Evolutionary conservation across 345 rosid species (phyloP).

Genomic region (Eucalyptus leucophloia): DNA sequence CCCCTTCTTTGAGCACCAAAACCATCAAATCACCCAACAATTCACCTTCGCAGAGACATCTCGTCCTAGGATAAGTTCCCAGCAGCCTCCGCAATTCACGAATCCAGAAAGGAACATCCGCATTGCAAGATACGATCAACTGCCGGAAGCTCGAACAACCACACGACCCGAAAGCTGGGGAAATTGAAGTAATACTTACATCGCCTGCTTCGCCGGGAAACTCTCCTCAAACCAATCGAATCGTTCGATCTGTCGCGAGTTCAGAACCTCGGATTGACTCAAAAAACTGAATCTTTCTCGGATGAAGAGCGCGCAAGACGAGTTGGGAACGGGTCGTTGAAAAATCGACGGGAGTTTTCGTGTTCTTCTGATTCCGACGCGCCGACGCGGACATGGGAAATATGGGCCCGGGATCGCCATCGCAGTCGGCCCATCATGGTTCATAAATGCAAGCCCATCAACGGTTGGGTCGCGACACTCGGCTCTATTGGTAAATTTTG

Average conservation of each 20-base stretch:
- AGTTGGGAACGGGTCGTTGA: neutral
- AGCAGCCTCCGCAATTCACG: neutral
- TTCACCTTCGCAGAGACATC: neutral
- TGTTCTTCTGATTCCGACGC: neutral
- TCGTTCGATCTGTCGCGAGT: neutral
- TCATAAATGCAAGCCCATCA: neutral
- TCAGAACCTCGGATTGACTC: neutral
- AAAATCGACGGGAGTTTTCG: neutral
- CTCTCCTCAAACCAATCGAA: neutral
- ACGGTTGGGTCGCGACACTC: neutral
- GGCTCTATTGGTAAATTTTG: no score
- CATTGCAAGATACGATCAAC: neutral
- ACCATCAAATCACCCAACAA: neutral
- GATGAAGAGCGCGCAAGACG: neutral
- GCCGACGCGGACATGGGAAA: neutral
- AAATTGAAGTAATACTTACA: neutral
- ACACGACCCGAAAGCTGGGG: neutral
- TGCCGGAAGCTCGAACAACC: neutral
- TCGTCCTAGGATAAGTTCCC: neutral
- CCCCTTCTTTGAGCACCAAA: neutral
- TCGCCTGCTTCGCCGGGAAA: neutral
- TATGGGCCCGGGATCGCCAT: neutral
- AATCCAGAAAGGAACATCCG: neutral
- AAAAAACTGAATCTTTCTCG: neutral
- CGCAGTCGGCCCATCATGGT: neutral